phyloP scores from a whole-genome alignment of 192 early-diverging fungal species.

The Diversispora eburnea region DNA sequence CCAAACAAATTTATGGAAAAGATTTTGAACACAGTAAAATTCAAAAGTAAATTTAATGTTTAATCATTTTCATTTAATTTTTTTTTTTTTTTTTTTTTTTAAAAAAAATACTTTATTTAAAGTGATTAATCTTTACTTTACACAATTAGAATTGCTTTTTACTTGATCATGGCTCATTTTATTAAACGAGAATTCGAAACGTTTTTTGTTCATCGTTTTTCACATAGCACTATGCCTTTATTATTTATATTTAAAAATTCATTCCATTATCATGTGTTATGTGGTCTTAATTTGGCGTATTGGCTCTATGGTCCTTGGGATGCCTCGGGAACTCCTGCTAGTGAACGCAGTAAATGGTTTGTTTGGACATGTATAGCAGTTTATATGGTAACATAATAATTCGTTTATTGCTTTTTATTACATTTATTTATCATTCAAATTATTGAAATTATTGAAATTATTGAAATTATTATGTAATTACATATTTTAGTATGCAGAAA shows the following conservation, averaged over 20 bases:
- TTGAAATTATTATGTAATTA: conserved; percentile 36
- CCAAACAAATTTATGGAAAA: conserved; percentile 63
- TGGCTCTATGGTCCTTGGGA: conserved; percentile 83
- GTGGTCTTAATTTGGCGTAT: conserved; percentile 81
- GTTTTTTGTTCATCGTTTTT: conserved; percentile 88
- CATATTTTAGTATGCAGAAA: conserved; percentile 63
- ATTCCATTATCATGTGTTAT: conserved; percentile 86
- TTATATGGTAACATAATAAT: conserved; percentile 53
- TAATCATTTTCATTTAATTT: no score
- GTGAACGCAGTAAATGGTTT: conserved; percentile 43
- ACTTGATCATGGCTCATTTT: conserved; percentile 79
- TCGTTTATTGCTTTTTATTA: conserved; percentile 30
- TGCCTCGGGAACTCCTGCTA: conserved; percentile 46
- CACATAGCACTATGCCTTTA: conserved; percentile 94
- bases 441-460: no score
- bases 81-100: no score
- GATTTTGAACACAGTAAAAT: conserved; percentile 66
- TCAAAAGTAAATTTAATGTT: conserved; percentile 48
- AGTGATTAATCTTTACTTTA: background rate
- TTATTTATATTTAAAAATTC: conserved; percentile 94
- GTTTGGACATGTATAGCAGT: conserved; percentile 46
- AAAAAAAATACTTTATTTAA: no score
- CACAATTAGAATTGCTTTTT: conserved; percentile 55
- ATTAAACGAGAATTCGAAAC: conserved; percentile 93
- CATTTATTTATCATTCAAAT: background rate